Base-by-base conservation (phyloP, 1,284 basidiomycete genomes). In the Sparassis latifolia region DNA sequence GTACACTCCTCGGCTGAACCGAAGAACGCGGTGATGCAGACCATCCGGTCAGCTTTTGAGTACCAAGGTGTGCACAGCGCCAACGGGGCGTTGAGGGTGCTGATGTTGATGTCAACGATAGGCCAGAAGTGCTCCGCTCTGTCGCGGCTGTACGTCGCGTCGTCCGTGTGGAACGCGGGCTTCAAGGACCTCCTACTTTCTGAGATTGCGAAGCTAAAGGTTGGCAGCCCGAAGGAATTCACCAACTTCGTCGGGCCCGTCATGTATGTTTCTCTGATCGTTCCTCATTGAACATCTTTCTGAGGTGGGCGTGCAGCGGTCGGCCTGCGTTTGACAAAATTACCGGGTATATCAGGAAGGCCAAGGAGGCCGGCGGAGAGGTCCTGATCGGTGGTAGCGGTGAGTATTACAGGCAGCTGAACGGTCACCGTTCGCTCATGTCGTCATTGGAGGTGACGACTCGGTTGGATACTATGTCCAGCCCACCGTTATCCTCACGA, bases 101-200 rank as follows among this genome's bases (percentile, higher is more conserved):
- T 20, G 20, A 20, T 20, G 20, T 20, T 20, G 20, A 20, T 20
- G 20, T 20, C 20, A 20, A 20, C 20, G 20, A 20, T 49, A 87
- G 87, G 89, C 44, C 97, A 99, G 68, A 99, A 99, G 72, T 99
- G 96, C 70, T 96, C 92, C 33, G 96, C 97, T 0, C 79, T 97
- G 32, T 95, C 93, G 3, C 80, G 96, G 46, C 67, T 92, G 40
- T 99, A 99, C 70, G 91, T 99, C 10, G 84, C 97, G 41, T 74
- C 80, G 42, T 91, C 89, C 3, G 66, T 92, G 46, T 99, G 96
- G 97, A 77, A 85, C 51, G 75, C 73, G 44, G 92, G 91, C 43
- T 97, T 98, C 79, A 90, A 89, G 69, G 82, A 91, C 45, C 78
- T 81, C 65, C 73, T 97, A 44, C 70, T 92, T 54, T 65, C 73